Base-by-base conservation (phyloP, 2,329 filamentous ascomycete species). In the Periconia sp. region DNA sequence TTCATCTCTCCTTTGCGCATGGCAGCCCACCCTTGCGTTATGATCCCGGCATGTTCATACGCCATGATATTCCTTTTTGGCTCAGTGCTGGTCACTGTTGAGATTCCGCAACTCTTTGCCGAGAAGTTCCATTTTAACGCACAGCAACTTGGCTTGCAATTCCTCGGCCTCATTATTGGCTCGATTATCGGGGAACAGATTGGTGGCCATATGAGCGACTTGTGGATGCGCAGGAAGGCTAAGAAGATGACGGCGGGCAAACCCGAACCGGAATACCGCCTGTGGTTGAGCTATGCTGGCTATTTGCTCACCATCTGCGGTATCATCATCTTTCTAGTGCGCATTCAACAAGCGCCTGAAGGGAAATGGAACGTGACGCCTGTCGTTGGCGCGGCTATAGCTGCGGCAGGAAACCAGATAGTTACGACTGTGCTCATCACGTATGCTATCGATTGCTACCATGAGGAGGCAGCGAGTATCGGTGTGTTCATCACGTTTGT, bases 361-460 rank as follows among this genome's bases (percentile, higher is more conserved):
- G 62, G 68, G 0, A 59, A 73, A 3, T 85, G 79, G 77, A 79
- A 83, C 41, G 73, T 83, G 4, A 81, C 79, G 0, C 82, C 82
- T 0, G 68, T 82, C 11, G 56, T 84, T 12, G 81, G 81, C 4
- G 73, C 73, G 5, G 80, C 73, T 1, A 74, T 76, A 25, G 68
- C 70, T 0, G 76, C 74, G 1, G 77, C 73, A 4, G 82, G 82
- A 0, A 83, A 83, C 46, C 82, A 85, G 60, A 77, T 85, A 29
- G 73, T 84, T 12, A 84, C 82, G 0, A 84, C 82, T 0, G 77
- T 84, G 2, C 57, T 82, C 30, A 78, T 83, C 17, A 84, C 82
- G 0, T 85, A 83, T 57, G 77, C 80, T 0, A 77, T 85, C 1
- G 82, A 85, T 50, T 81, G 78, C 54, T 76, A 82, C 47, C 73